A percentile compares a stretch with the other conserved stretches of the same genome.
phyloP scores from a whole-genome alignment of 148 eudicot species.

The Rhododendron vialii region DNA sequence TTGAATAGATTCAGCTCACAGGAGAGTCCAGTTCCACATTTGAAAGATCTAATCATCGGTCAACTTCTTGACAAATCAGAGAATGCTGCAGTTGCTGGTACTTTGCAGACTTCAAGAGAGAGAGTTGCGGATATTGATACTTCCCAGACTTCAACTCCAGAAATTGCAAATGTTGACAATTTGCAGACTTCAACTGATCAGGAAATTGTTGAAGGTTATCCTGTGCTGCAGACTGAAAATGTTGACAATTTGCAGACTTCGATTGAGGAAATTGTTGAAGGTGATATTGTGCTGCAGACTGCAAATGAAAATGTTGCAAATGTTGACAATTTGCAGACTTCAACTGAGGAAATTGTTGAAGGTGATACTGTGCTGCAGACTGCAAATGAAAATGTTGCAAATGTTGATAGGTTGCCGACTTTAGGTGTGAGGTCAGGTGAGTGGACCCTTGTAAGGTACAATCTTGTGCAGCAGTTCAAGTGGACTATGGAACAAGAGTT shows the following conservation, averaged over 20 bases:
- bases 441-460: neutral
- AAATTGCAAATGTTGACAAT: neutral
- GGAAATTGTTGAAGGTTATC: neutral
- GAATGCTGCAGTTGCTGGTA: neutral
- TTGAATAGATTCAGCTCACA: neutral
- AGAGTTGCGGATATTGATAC: neutral
- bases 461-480: neutral
- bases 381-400: neutral
- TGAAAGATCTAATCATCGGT: conserved; percentile 3
- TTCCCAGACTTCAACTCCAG: neutral
- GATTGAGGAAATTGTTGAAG: neutral
- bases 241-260: neutral
- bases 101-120: neutral
- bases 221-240: neutral
- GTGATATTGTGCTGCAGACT: neutral
- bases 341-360: neutral
- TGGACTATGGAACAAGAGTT: neutral
- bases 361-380: neutral
- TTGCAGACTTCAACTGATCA: neutral
- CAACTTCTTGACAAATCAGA: neutral
- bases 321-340: neutral
- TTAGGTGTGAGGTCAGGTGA: neutral
- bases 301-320: neutral
- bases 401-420: neutral
- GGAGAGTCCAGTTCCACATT: neutral